phyloP scores from a whole-genome alignment of 2,329 filamentous ascomycete species.

The Fusarium anthophilum region DNA sequence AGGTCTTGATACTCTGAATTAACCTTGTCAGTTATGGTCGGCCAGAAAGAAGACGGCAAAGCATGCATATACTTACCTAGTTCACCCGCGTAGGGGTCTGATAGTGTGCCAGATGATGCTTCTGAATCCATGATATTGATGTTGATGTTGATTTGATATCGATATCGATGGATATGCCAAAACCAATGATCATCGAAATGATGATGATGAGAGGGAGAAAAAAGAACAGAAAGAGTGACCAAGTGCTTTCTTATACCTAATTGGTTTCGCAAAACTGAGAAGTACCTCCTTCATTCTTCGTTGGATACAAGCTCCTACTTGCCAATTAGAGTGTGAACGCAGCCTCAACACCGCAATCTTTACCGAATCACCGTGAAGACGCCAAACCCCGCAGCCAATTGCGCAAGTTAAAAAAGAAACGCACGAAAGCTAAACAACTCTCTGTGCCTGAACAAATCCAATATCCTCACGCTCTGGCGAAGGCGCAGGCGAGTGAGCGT shows the following conservation, averaged over 20 bases:
- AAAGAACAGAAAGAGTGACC: neutral
- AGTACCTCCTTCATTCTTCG: neutral
- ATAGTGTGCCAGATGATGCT: neutral
- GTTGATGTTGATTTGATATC: neutral
- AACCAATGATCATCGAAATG: neutral
- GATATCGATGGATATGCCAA: neutral
- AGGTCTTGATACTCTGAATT: neutral
- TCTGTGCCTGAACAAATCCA: neutral
- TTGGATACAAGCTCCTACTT: neutral
- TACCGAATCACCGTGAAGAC: too few relatives aligned
- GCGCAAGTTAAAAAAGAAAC: neutral
- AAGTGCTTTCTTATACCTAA: neutral
- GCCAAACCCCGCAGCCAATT: neutral
- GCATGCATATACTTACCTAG: neutral
- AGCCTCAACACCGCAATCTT: neutral
- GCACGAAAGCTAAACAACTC: neutral
- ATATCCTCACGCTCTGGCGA: neutral
- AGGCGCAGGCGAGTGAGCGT: slow-evolving; percentile 4
- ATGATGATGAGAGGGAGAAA: accelerated
- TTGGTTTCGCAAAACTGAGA: neutral
- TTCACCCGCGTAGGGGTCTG: neutral
- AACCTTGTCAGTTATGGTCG: neutral
- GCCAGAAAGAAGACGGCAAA: neutral
- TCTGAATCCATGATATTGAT: neutral
- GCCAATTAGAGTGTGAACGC: neutral